Conservation (phyloP, 1,284 basidiomycete species). For the Amylostereum chailletii region DNA sequence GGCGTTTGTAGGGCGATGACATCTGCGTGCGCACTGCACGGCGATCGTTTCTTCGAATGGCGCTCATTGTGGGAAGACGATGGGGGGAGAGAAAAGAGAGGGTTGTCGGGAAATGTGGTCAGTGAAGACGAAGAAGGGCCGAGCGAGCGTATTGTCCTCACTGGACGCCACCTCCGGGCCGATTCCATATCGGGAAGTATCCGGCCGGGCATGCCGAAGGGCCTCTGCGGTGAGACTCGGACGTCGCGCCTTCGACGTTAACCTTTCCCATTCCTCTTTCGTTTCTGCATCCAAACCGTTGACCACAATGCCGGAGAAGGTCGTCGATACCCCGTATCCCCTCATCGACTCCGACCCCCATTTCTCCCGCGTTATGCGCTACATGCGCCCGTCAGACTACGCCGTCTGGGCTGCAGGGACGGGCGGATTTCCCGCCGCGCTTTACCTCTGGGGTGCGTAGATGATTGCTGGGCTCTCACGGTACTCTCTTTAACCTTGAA, state of each 20-base stretch:
- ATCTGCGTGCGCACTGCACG: slow-evolving; percentile 28
- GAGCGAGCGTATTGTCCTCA: too few relatives aligned
- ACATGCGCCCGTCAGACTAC: slow-evolving; percentile 88
- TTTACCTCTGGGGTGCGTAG: slow-evolving; percentile 68
- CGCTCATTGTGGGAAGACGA: slow-evolving; percentile 32
- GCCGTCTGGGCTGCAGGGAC: slow-evolving; percentile 77
- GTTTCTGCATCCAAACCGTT: slow-evolving; percentile 4
- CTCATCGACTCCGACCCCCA: slow-evolving; percentile 93
- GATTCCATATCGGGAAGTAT: too few relatives aligned
- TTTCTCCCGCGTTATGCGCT: slow-evolving; percentile 79
- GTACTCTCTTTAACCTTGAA: slow-evolving; percentile 2
- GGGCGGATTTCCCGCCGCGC: slow-evolving; percentile 67
- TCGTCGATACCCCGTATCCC: slow-evolving; percentile 66
- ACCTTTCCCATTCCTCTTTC: not conserved
- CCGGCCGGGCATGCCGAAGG: too few relatives aligned
- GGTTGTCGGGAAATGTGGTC: not conserved
- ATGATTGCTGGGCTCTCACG: not conserved
- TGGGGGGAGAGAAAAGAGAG: not conserved
- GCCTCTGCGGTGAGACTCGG: too few relatives aligned
- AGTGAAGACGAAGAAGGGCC: not conserved
- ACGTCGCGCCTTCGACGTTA: not conserved
- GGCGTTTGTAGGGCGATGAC: slow-evolving; percentile 26
- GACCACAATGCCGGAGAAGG: slow-evolving; percentile 59
- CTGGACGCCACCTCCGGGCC: too few relatives aligned
- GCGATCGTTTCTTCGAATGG: slow-evolving; percentile 34